A percentile compares a stretch with the other conserved stretches of the same genome.
Conservation (phyloP, 2,329 filamentous ascomycete genomes). For the Aspergillus sp. region DNA sequence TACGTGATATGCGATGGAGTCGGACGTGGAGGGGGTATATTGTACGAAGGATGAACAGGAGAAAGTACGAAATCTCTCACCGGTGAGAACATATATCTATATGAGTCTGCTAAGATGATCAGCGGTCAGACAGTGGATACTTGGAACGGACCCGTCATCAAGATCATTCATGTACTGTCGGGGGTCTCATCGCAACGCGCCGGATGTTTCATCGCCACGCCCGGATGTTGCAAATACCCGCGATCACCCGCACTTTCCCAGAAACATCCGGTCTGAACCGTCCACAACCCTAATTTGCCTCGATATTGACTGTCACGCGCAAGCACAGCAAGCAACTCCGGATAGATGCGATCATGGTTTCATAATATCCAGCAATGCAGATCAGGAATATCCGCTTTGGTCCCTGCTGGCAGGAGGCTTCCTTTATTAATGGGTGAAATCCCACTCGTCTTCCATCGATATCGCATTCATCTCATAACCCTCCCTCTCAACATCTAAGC, state of each 20-base stretch:
- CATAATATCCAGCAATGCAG: neutral
- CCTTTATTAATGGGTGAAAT: neutral
- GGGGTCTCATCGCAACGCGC: neutral
- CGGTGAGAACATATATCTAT: no score
- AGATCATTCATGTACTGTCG: neutral
- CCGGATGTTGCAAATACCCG: slow-evolving; percentile 20
- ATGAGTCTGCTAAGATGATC: neutral
- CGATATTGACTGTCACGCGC: neutral
- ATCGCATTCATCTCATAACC: neutral
- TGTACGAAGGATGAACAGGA: no score
- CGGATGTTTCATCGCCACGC: neutral
- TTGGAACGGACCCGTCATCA: neutral
- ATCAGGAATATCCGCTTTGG: slow-evolving; percentile 1
- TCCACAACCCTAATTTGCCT: slow-evolving; percentile 1
- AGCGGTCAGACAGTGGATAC: neutral
- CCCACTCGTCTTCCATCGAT: neutral
- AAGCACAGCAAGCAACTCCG: neutral
- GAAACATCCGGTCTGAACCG: slow-evolving; percentile 17
- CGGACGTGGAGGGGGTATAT: neutral
- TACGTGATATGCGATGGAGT: neutral
- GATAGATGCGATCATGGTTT: slow-evolving; percentile 1
- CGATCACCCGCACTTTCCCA: slow-evolving; percentile 2
- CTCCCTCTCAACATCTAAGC: neutral
- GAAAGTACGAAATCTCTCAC: no score
- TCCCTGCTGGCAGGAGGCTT: neutral